These are phyloP conservation scores for Ceratobasidium theobromae DNA, from an alignment of 1,284 basidiomycete species.

Conservation along the genomic window DNA sequence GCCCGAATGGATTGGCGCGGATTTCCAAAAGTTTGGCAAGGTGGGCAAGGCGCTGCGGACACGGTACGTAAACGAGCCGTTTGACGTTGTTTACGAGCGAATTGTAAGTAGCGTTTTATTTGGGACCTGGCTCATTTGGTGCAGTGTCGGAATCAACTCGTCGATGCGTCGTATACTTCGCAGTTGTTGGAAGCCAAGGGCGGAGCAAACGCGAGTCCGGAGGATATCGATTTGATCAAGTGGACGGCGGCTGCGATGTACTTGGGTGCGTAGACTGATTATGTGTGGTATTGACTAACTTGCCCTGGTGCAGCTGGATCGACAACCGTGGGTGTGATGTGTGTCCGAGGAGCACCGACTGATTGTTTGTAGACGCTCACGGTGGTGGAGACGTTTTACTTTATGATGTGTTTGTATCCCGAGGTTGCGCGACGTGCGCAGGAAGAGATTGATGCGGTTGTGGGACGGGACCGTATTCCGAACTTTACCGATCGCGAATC, in stretches of 20 bases:
- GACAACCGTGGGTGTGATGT: not conserved
- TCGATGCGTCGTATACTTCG: constrained; percentile 1
- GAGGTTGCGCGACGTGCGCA: not conserved
- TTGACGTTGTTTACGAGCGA: not conserved
- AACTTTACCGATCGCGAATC: constrained; percentile 38
- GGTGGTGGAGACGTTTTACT: not conserved
- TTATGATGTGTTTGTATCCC: constrained; percentile 8
- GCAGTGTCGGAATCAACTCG: not conserved
- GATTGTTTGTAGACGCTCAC: not conserved
- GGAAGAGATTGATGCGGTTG: not conserved
- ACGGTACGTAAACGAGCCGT: not conserved
- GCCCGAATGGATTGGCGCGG: not conserved
- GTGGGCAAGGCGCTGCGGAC: not conserved
- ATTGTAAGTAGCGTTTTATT: constrained; percentile 9
- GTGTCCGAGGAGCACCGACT: not conserved
- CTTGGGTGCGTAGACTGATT: not conserved
- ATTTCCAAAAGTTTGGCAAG: not conserved
- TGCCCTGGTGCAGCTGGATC: not conserved
- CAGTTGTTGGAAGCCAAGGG: constrained; percentile 1
- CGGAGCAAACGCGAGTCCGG: not conserved
- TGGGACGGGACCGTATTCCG: constrained; percentile 28
- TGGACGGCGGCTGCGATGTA: constrained; percentile 10
- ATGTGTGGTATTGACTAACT: not conserved
- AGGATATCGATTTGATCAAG: constrained; percentile 6
- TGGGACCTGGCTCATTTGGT: not conserved